Conservation (phyloP, 495 filamentous ascomycete genomes). For the Delitschia confertaspora region DNA sequence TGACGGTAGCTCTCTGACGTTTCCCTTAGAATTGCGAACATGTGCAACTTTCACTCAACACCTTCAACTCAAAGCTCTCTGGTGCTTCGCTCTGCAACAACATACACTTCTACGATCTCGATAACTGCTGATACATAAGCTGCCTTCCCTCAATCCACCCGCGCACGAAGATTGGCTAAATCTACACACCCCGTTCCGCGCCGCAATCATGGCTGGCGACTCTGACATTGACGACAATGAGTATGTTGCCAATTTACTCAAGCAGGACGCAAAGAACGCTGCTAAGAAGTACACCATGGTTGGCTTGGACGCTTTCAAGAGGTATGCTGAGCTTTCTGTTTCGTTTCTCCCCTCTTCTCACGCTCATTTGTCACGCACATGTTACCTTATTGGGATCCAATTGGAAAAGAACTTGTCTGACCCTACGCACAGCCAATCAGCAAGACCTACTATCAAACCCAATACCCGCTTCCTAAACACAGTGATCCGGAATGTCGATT, state of each 20-base stretch:
- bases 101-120: too few relatives aligned
- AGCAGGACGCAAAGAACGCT: slow-evolving; percentile 60
- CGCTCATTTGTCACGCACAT: slow-evolving; percentile 6
- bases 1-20: too few relatives aligned
- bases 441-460: slow-evolving; percentile 72
- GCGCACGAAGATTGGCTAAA: too few relatives aligned
- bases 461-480: slow-evolving; percentile 85
- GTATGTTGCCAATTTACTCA: slow-evolving; percentile 63
- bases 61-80: too few relatives aligned
- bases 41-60: too few relatives aligned
- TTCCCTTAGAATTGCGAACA: too few relatives aligned
- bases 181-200: too few relatives aligned
- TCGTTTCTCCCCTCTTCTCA: slow-evolving; percentile 20
- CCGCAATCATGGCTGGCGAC: too few relatives aligned
- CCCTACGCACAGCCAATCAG: slow-evolving; percentile 38
- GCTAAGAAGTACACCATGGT: slow-evolving; percentile 64
- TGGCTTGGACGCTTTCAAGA: slow-evolving; percentile 62
- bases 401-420: slow-evolving; percentile 7
- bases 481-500: slow-evolving; percentile 80
- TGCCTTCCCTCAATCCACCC: too few relatives aligned
- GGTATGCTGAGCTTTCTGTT: too few relatives aligned
- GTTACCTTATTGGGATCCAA: not conserved
- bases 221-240: slow-evolving; percentile 47
- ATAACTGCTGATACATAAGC: too few relatives aligned
- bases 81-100: too few relatives aligned